Percentiles rank a stretch among this genome's conserved stretches.
Conservation (phyloP, 352 stramenopile genomes). For the Peronospora farinosa region DNA sequence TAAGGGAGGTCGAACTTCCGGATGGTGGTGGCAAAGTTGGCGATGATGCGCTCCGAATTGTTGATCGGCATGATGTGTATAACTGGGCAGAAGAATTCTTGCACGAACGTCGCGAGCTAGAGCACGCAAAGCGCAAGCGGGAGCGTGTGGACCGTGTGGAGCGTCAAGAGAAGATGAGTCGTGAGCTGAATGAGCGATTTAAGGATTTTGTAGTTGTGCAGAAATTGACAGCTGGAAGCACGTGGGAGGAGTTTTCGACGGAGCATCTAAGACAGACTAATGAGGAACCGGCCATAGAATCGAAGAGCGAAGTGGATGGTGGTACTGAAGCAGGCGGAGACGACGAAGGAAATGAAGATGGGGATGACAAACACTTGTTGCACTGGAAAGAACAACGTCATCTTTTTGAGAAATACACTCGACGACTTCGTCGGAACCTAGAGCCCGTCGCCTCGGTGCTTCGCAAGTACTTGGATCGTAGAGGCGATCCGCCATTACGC, state of each 20-base stretch:
- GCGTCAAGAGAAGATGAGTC: slow-evolving; percentile 29
- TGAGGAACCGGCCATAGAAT: slow-evolving; percentile 10
- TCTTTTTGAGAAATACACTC: slow-evolving; percentile 49
- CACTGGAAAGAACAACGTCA: slow-evolving; percentile 41
- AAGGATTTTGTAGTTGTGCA: slow-evolving; percentile 12
- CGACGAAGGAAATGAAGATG: slow-evolving; percentile 9
- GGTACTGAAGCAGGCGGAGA: slow-evolving; percentile 5
- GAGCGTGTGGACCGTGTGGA: slow-evolving; percentile 43
- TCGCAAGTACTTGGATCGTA: slow-evolving; percentile 26
- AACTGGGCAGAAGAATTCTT: slow-evolving; percentile 54
- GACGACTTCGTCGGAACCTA: slow-evolving; percentile 33
- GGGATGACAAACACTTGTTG: slow-evolving; percentile 26
- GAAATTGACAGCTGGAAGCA: slow-evolving; percentile 24
- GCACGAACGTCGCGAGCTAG: slow-evolving; percentile 36
- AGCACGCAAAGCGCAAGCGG: slow-evolving; percentile 38
- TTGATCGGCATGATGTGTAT: slow-evolving; percentile 58
- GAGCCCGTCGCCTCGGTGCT: slow-evolving; percentile 24
- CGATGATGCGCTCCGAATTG: slow-evolving; percentile 22
- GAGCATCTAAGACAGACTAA: slow-evolving; percentile 11
- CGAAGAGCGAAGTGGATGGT: slow-evolving; percentile 11
- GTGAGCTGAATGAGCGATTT: slow-evolving; percentile 29
- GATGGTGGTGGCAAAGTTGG: slow-evolving; percentile 15
- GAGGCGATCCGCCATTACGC: slow-evolving; percentile 25
- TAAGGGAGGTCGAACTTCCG: slow-evolving; percentile 31
- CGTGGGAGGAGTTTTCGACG: slow-evolving; percentile 25